phyloP scores from a whole-genome alignment of 2,329 filamentous ascomycete genomes.

The Hymenoscyphus infarciens region DNA sequence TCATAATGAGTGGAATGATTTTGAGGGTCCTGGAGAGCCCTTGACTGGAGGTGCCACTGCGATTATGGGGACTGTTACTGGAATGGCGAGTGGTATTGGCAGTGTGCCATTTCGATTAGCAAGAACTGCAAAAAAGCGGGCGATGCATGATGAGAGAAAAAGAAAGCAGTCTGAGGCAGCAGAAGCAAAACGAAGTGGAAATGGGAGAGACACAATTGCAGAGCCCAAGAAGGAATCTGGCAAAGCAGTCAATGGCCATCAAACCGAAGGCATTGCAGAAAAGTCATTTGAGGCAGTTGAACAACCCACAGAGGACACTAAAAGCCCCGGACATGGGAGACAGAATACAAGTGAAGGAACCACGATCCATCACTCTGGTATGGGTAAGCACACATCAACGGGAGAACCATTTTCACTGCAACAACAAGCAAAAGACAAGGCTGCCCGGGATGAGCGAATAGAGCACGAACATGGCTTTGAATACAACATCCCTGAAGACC shows the following conservation, averaged over 20 bases:
- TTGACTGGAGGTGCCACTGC: conserved; percentile 63
- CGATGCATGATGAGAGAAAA: conserved; percentile 46
- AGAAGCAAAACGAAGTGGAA: conserved; percentile 8
- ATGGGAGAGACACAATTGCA: conserved; percentile 4
- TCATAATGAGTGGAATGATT: conserved; percentile 73
- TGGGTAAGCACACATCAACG: conserved; percentile 19
- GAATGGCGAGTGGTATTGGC: conserved; percentile 59
- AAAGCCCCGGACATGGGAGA: neutral
- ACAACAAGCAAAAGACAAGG: conserved; percentile 8
- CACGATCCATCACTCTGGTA: conserved; percentile 10
- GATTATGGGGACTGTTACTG: conserved; percentile 54
- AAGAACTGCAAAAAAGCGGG: conserved; percentile 53
- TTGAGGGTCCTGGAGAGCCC: conserved; percentile 71
- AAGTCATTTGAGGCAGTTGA: neutral
- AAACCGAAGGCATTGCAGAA: neutral
- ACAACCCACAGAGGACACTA: neutral
- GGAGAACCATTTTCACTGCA: conserved; percentile 20
- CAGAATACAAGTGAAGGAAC: conserved; percentile 9
- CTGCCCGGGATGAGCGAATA: conserved; percentile 6
- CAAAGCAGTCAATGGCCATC: conserved; percentile 5
- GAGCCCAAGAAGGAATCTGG: conserved; percentile 3
- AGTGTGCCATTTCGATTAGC: conserved; percentile 60
- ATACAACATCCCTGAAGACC: conserved; percentile 14
- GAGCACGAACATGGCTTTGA: conserved; percentile 1
- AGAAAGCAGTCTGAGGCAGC: conserved; percentile 28